phyloP scores from a whole-genome alignment of 306 rosid genomes.

The Castanea sativa region DNA sequence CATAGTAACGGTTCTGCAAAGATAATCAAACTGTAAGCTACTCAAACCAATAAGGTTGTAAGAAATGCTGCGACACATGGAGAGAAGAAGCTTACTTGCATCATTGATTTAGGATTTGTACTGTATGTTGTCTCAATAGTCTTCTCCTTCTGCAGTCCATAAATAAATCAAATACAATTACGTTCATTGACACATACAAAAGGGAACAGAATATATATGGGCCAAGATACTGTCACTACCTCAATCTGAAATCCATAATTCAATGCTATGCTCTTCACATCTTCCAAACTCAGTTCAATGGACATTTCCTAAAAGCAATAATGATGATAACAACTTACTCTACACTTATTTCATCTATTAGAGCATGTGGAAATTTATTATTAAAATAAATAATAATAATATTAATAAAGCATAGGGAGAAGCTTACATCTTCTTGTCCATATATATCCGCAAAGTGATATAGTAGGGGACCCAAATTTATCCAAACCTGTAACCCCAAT shows the following conservation, averaged over 20 bases:
- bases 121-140: conserved; percentile 85
- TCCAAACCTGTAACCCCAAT: conserved; percentile 74
- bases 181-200: not conserved
- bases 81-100: conserved; percentile 70
- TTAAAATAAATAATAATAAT: no score
- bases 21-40: conserved; percentile 8
- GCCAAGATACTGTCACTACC: conserved; percentile 43
- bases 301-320: conserved; percentile 74
- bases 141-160: conserved; percentile 67
- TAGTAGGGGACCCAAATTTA: conserved; percentile 90
- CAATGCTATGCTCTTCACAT: conserved; percentile 74
- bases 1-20: conserved; percentile 80
- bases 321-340: conserved; percentile 3
- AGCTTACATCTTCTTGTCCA: conserved; percentile 84
- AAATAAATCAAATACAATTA: conserved; percentile 18
- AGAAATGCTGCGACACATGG: not conserved
- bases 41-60: conserved; percentile 6
- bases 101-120: conserved; percentile 83
- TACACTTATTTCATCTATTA: not conserved
- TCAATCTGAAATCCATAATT: conserved; percentile 75
- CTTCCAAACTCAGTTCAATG: conserved; percentile 93
- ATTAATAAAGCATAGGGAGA: conserved; percentile 1
- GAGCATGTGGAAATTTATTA: not conserved
- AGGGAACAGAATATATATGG: conserved; percentile 7
- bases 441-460: conserved; percentile 92